Evolutionary conservation across 192 early-diverging fungal genomes (phyloP).

Genomic region (Coemansia sp.): DNA sequence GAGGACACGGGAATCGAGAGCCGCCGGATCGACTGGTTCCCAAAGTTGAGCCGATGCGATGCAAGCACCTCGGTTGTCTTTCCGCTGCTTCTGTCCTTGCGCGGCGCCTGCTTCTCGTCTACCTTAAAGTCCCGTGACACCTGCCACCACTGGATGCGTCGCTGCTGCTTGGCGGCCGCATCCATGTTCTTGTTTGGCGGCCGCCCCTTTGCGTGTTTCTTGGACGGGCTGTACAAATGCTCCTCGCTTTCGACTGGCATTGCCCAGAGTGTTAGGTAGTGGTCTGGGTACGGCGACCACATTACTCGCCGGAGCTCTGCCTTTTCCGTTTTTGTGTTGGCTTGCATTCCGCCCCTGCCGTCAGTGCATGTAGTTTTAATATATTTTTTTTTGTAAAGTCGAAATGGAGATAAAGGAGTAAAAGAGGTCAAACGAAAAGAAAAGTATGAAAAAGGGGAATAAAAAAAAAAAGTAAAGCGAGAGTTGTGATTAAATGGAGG

Average conservation of each 20-base stretch:
- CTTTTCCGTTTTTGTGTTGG: constrained; percentile 20
- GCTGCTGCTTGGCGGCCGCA: constrained; percentile 6
- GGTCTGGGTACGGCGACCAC: constrained; percentile 53
- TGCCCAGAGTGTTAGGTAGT: constrained; percentile 50
- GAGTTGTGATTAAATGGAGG: not conserved
- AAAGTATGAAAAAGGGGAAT: not conserved
- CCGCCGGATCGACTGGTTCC: constrained; percentile 31
- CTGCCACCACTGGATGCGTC: constrained; percentile 39
- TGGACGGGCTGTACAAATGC: not conserved
- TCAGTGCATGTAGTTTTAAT: no score
- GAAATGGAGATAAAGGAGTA: not conserved
- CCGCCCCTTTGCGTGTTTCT: not conserved
- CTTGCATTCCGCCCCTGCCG: constrained; percentile 5
- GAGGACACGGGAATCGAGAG: constrained; percentile 32
- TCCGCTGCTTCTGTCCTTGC: not conserved
- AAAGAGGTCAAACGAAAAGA: not conserved
- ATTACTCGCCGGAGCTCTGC: constrained; percentile 21
- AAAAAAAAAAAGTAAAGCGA: not conserved
- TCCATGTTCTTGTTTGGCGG: not conserved
- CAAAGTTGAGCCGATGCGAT: constrained; percentile 42
- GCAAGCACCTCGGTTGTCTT: constrained; percentile 40
- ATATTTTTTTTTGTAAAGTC: no score
- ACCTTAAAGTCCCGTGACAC: constrained; percentile 37
- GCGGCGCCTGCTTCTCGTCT: not conserved
- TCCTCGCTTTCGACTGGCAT: constrained; percentile 9